Conservation (phyloP, 805 yeast genomes). For the Gaillardinia entomophila region DNA sequence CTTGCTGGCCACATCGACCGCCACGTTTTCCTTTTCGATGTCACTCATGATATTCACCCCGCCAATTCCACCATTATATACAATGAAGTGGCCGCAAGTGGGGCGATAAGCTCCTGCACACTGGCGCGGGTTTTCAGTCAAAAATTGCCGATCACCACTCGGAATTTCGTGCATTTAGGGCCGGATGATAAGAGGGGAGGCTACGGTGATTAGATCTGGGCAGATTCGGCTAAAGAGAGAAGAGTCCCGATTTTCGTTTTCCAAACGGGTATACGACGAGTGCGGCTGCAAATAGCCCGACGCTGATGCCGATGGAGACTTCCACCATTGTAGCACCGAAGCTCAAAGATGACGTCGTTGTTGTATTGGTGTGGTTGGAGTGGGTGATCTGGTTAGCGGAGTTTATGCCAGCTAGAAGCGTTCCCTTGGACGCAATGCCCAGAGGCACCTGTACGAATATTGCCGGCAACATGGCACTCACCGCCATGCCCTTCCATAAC, state of each 20-base stretch:
- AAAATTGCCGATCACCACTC: no score
- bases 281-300: conserved; percentile 88
- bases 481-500: conserved; percentile 84
- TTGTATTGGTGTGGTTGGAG: conserved; percentile 34
- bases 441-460: conserved; percentile 93
- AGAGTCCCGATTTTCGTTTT: conserved; percentile 80
- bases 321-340: conserved; percentile 88
- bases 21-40: no score
- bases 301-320: conserved; percentile 90
- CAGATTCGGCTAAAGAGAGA: conserved; percentile 57
- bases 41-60: no score
- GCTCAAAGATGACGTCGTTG: conserved; percentile 29
- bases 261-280: conserved; percentile 89
- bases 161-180: no score
- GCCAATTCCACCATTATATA: no score
- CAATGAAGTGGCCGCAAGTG: no score
- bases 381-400: conserved; percentile 61
- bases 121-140: no score
- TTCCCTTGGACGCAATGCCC: conserved; percentile 87
- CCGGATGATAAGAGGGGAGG: no score
- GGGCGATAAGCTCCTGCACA: no score
- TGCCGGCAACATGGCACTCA: conserved; percentile 93
- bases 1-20: no score
- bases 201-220: no score
- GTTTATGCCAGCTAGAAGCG: conserved; percentile 72